Evolutionary conservation across 768 basidiomycete genomes (phyloP), one percentile per base, ranked within the genome.

Genomic region (Suillus clintonianus): DNA sequence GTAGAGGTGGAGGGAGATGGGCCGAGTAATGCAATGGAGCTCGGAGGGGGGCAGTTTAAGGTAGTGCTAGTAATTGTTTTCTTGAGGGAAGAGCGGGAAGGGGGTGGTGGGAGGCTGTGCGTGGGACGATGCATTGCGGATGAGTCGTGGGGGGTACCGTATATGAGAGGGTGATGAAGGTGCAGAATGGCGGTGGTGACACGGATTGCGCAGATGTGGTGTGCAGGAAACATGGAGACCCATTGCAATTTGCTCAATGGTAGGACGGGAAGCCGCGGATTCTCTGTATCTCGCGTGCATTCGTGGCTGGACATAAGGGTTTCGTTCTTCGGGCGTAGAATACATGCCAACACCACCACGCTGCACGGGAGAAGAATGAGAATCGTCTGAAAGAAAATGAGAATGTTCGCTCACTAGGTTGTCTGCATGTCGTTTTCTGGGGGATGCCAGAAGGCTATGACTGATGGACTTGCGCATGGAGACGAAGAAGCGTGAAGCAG

Each of bases 191-290:
- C 70, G 67, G 13, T 66, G 74, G 47, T 62, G 68, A 41, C 56
- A 30, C 15, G 71, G 58, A 48, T 60, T 67, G 48, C 86, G 83
- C 34, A 91, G 76, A 71, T 91, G 90, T 4, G 90, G 90, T 1
- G 90, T 92, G 42, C 88, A 85, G 7, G 90, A 91, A 36, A 89
- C 78, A 73, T 92, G 90, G 27, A 92, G 81, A 22, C 90, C 90
- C 89, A 92, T 91, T 15, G 89, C 87, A 64, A 92, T 92, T 76
- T 92, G 90, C 69, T 89, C 86, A 45, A 90, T 82, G 54, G 86
- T 88, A 1, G 90, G 90, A 17, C 83, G 86, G 24, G 78, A 71
- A 30, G 78, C 63, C 32, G 80, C 66, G 34, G 82, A 73, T 65
- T 82, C 79, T 55, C 71, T 72, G 64, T 77, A 70, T 64, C 77